Conservation (phyloP, 2,329 filamentous ascomycete species). For the Pyricularia grisea region DNA sequence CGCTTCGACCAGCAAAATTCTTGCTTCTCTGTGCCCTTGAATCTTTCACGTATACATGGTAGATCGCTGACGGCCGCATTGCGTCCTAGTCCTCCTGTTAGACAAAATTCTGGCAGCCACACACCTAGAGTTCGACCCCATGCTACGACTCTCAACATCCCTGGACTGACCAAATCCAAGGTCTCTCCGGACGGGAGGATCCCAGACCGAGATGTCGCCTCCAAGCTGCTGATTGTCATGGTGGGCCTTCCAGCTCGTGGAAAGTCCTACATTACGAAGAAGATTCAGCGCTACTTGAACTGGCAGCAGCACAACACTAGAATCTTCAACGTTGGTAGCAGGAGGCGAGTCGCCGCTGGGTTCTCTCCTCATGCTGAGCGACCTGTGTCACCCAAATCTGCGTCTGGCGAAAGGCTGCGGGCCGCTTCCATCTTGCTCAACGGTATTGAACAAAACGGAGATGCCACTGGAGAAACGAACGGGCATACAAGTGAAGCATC, state of each 20-base stretch:
- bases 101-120: conserved; percentile 65
- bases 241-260: conserved; percentile 89
- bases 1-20: background rate
- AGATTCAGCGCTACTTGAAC: conserved; percentile 86
- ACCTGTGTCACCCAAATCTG: conserved; percentile 18
- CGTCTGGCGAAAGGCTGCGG: conserved; percentile 27
- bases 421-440: conserved; percentile 46
- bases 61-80: background rate
- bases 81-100: conserved; percentile 48
- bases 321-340: conserved; percentile 96
- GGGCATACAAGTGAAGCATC: background rate
- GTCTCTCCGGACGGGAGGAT: conserved; percentile 95
- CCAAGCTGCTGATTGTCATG: conserved; percentile 97
- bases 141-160: conserved; percentile 93
- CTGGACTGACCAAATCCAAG: conserved; percentile 88
- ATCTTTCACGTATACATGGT: background rate
- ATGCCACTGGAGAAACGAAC: conserved; percentile 16
- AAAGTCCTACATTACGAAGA: conserved; percentile 99
- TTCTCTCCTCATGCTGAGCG: conserved; percentile 19
- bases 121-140: conserved; percentile 73
- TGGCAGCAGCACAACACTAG: conserved; percentile 95
- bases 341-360: conserved; percentile 71
- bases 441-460: conserved; percentile 28
- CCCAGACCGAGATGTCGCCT: conserved; percentile 84
- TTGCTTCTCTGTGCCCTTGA: background rate